Evolutionary conservation across 2,329 filamentous ascomycete genomes (phyloP).

Genomic region (Colletotrichum filicis): DNA sequence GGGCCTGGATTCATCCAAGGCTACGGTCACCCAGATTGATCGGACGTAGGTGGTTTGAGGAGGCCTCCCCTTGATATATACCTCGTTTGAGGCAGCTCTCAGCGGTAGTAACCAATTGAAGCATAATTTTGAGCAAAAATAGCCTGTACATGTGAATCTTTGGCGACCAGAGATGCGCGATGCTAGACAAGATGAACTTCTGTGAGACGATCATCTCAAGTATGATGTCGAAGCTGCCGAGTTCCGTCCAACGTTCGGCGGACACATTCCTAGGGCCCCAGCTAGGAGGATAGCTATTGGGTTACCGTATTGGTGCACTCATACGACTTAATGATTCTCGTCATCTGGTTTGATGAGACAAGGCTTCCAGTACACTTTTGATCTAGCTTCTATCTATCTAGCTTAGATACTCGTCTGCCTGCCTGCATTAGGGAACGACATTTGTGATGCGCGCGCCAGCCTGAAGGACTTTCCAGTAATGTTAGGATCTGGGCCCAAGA

Average conservation of each 20-base stretch:
- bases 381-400: not conserved
- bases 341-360: not conserved
- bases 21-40: not conserved
- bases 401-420: conserved; percentile 15
- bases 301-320: too few species aligned
- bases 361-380: not conserved
- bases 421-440: conserved; percentile 28
- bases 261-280: too few species aligned
- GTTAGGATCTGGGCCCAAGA: conserved; percentile 47
- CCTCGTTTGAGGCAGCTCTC: not conserved
- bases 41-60: not conserved
- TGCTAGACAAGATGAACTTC: not conserved
- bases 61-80: not conserved
- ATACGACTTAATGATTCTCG: not conserved
- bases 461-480: conserved; percentile 28
- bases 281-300: too few species aligned
- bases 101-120: not conserved
- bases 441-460: conserved; percentile 13
- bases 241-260: too few species aligned
- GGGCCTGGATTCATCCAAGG: not conserved
- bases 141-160: not conserved
- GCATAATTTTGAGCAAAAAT: not conserved
- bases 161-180: not conserved
- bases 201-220: not conserved
- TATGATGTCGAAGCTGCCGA: too few species aligned